Evolutionary conservation across 176 grass and related monocot genomes (phyloP).

Genomic region (Musa itinerans): DNA sequence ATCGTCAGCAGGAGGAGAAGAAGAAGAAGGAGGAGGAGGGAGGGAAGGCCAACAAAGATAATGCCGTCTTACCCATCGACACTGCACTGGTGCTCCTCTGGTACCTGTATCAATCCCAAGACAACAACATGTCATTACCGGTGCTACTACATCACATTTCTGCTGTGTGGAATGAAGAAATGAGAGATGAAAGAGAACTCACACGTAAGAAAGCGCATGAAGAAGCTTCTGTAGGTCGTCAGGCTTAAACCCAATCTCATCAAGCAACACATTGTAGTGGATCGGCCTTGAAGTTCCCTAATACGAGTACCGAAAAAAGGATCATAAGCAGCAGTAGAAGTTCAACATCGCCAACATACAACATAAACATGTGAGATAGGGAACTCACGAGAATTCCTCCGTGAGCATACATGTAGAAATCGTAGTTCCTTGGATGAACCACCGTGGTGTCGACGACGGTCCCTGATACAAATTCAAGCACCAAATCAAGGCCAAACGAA

Average conservation of each 20-base stretch:
- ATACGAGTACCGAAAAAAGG: neutral
- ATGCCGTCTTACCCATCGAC: constrained; percentile 34
- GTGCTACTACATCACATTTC: too few species aligned
- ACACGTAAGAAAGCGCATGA: constrained; percentile 59
- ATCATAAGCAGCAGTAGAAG: too few species aligned
- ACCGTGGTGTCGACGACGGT: constrained; percentile 47
- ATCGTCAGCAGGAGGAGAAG: neutral
- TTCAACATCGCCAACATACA: too few species aligned
- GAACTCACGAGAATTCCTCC: constrained; percentile 33
- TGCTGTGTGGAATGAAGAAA: too few species aligned
- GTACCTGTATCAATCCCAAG: constrained; percentile 16
- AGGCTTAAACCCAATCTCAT: constrained; percentile 45
- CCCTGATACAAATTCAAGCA: constrained; percentile 7
- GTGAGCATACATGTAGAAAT: constrained; percentile 73
- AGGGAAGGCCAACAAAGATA: neutral
- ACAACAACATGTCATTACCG: too few species aligned
- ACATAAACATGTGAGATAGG: neutral
- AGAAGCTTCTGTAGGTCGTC: constrained; percentile 49
- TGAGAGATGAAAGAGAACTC: neutral
- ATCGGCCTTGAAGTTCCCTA: constrained; percentile 60
- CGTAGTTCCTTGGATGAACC: constrained; percentile 52
- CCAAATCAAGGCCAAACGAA: too few species aligned
- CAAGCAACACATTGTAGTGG: constrained; percentile 55
- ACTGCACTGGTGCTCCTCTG: constrained; percentile 56
- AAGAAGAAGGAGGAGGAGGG: neutral